A percentile compares a stretch with the other conserved stretches of the same genome.
Conservation (phyloP, 495 filamentous ascomycete species). For the Aspergillus incahuasiensis region DNA sequence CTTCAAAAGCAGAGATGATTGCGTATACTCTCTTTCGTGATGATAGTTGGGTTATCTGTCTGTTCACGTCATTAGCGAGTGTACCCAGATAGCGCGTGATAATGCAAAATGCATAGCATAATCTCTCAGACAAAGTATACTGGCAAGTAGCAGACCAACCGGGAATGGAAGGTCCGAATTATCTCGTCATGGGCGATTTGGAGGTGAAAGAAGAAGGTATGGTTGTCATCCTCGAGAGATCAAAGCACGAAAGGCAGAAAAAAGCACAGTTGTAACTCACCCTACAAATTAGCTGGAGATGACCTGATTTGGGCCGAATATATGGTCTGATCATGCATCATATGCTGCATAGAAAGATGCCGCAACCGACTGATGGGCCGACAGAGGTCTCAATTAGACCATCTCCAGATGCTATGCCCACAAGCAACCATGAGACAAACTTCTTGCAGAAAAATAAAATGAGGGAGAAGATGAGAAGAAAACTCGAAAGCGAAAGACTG, state of each 20-base stretch:
- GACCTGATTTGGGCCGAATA: slow-evolving; percentile 20
- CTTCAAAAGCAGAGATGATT: not conserved
- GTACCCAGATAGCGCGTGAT: not conserved
- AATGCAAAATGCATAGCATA: not conserved
- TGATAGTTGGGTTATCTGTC: not conserved
- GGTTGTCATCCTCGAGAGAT: slow-evolving; percentile 74
- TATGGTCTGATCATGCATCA: slow-evolving; percentile 12
- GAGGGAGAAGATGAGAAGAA: slow-evolving; percentile 10
- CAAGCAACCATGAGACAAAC: not conserved
- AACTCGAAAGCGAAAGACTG: not conserved
- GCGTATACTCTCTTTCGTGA: not conserved
- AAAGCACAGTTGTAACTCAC: slow-evolving; percentile 26
- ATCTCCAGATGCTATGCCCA: not conserved
- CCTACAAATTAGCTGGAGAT: slow-evolving; percentile 11
- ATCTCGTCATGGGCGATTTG: slow-evolving; percentile 93
- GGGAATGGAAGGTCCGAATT: slow-evolving; percentile 61
- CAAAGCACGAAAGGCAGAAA: slow-evolving; percentile 12
- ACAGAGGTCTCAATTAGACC: slow-evolving; percentile 2
- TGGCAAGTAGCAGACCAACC: slow-evolving; percentile 94
- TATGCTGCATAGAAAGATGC: not conserved
- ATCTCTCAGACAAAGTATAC: slow-evolving; percentile 86
- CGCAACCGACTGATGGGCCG: not conserved
- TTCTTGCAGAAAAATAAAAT: not conserved
- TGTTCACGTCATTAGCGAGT: slow-evolving; percentile 9
- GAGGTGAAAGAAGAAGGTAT: slow-evolving; percentile 86